Conservation (phyloP, 176 grass and related monocot species). For the Cenchrus purpureus region DNA sequence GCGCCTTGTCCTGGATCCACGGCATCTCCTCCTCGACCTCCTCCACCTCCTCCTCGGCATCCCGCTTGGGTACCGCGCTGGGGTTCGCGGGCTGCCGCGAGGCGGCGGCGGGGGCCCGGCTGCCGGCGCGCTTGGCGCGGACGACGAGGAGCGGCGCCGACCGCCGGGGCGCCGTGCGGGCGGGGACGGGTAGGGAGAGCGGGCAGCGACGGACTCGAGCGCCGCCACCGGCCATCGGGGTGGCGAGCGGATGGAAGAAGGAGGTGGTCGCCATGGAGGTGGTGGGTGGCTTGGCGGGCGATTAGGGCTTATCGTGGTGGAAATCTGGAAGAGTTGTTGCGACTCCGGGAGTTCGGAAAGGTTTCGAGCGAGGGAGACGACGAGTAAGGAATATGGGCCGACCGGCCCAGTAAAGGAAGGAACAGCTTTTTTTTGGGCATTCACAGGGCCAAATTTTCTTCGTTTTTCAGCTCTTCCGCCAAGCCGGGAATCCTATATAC, state of each 20-base stretch:
- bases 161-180: slow-evolving; percentile 26
- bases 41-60: slow-evolving; percentile 64
- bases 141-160: slow-evolving; percentile 45
- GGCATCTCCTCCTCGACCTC: slow-evolving; percentile 94
- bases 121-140: slow-evolving; percentile 47
- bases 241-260: slow-evolving; percentile 51
- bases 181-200: slow-evolving; percentile 4
- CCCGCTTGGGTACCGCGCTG: slow-evolving; percentile 34
- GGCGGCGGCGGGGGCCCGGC: slow-evolving; percentile 7
- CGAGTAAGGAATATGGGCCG: background rate
- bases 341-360: slow-evolving; percentile 22
- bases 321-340: slow-evolving; percentile 35
- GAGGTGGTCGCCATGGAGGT: slow-evolving; percentile 55
- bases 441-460: background rate
- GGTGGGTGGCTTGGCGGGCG: slow-evolving; percentile 28
- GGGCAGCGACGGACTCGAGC: slow-evolving; percentile 2
- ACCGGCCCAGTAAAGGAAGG: background rate
- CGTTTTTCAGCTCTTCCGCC: background rate
- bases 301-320: slow-evolving; percentile 79
- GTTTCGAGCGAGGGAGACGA: slow-evolving; percentile 18
- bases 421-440: background rate
- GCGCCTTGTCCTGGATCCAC: slow-evolving; percentile 98
- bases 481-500: no score
- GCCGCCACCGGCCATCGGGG: background rate
- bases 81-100: slow-evolving; percentile 49